Evolutionary conservation across 805 yeast genomes (phyloP).

Genomic region (Saturnispora besseyi): DNA sequence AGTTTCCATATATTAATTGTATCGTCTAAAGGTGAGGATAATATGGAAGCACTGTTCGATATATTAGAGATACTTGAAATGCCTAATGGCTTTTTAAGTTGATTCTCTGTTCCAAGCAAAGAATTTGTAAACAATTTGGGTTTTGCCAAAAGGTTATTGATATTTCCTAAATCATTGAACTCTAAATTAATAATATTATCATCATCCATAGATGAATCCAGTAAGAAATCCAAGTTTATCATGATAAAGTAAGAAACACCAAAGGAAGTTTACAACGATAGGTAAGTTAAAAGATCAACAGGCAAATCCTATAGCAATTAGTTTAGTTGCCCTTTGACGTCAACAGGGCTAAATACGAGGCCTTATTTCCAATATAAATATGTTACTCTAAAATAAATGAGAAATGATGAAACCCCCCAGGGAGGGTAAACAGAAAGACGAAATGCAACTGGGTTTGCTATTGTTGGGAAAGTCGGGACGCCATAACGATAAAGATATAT

Average conservation of each 20-base stretch:
- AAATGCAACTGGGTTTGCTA: too few relatives aligned
- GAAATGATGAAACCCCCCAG: too few relatives aligned
- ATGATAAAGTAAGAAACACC: background rate
- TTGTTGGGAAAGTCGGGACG: too few relatives aligned
- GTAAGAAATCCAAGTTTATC: background rate
- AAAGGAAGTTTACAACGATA: background rate
- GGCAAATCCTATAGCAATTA: too few relatives aligned
- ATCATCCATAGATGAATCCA: background rate
- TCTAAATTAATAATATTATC: background rate
- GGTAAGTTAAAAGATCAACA: too few relatives aligned
- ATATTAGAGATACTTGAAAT: background rate
- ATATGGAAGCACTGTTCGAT: background rate
- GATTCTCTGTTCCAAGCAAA: background rate
- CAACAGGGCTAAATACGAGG: too few relatives aligned
- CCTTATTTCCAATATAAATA: too few relatives aligned
- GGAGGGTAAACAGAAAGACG: too few relatives aligned
- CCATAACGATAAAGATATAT: too few relatives aligned
- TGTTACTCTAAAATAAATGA: too few relatives aligned
- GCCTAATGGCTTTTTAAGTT: background rate
- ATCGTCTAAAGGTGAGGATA: background rate
- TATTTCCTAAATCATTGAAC: background rate
- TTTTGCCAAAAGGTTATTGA: background rate
- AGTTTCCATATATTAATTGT: background rate
- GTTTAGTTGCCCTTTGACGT: background rate
- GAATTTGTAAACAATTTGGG: background rate